Evolutionary conservation across 768 basidiomycete species (phyloP).

Genomic region (Kwoniella sp.): DNA sequence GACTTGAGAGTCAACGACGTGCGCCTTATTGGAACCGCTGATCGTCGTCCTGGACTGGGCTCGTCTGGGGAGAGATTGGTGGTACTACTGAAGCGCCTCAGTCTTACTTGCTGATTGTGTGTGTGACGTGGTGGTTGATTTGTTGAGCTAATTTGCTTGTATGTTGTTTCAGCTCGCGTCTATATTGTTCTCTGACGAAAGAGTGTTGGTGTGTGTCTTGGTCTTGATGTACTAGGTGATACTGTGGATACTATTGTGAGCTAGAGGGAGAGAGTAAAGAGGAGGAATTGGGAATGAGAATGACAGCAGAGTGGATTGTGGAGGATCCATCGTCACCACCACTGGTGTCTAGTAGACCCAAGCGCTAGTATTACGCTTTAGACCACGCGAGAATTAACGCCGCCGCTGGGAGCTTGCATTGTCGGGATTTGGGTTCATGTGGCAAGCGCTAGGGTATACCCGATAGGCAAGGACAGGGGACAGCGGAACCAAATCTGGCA

Average conservation of each 20-base stretch:
- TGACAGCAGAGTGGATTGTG: not conserved
- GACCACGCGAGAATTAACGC: not conserved
- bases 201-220: not conserved
- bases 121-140: not conserved
- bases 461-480: not conserved
- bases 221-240: not conserved
- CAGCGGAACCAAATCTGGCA: constrained; percentile 8
- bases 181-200: not conserved
- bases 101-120: not conserved
- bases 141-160: not conserved
- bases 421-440: not conserved
- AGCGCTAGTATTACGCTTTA: not conserved
- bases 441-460: no score
- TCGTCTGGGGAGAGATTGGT: not conserved
- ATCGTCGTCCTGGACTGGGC: not conserved
- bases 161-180: not conserved
- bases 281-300: not conserved
- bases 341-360: no score
- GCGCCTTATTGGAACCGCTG: not conserved
- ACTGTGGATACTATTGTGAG: not conserved
- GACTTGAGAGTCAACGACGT: not conserved
- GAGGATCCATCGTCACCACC: not conserved
- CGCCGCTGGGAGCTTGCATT: not conserved
- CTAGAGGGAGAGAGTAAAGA: not conserved
- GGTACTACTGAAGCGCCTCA: constrained; percentile 4